A percentile compares a stretch with the other conserved stretches of the same genome.
Conservation (phyloP, 2,329 filamentous ascomycete genomes). For the Penicillium nordicum region DNA sequence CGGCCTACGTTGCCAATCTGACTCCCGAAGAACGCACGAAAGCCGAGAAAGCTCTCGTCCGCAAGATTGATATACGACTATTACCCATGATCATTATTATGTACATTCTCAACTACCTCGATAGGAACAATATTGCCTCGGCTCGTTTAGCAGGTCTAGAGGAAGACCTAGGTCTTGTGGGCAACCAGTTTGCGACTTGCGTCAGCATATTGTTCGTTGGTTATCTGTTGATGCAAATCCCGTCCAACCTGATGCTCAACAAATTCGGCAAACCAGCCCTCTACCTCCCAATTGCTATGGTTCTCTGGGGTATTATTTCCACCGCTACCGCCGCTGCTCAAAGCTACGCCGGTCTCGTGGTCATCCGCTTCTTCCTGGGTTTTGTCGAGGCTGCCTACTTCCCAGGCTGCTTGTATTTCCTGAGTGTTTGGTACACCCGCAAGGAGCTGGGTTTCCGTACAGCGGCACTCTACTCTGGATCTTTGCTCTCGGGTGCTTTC, state of each 20-base stretch:
- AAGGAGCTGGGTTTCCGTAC: slow-evolving; percentile 41
- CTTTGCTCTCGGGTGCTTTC: slow-evolving; percentile 68
- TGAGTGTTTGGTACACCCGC: slow-evolving; percentile 26
- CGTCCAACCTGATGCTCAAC: slow-evolving; percentile 49
- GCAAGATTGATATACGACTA: slow-evolving; percentile 67
- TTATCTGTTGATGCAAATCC: slow-evolving; percentile 61
- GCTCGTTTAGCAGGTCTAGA: slow-evolving; percentile 34
- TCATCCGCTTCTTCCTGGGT: slow-evolving; percentile 47
- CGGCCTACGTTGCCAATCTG: slow-evolving; percentile 41
- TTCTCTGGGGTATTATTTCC: slow-evolving; percentile 61
- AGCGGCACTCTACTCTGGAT: slow-evolving; percentile 56
- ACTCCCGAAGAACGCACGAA: slow-evolving; percentile 50
- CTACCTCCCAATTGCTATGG: slow-evolving; percentile 54
- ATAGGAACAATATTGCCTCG: slow-evolving; percentile 55
- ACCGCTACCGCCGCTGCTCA: slow-evolving; percentile 41
- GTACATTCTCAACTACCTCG: slow-evolving; percentile 73
- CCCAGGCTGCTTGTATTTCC: slow-evolving; percentile 43
- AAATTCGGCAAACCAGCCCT: slow-evolving; percentile 51
- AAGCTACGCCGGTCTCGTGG: slow-evolving; percentile 48
- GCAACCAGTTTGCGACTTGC: slow-evolving; percentile 28
- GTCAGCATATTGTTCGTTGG: slow-evolving; percentile 52
- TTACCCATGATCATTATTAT: slow-evolving; percentile 69
- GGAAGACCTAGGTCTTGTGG: slow-evolving; percentile 16
- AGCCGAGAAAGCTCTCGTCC: slow-evolving; percentile 59
- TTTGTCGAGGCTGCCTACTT: slow-evolving; percentile 33